These are phyloP conservation scores for Chamaenerion angustifolium DNA, from an alignment of 345 rosid genomes.

Conservation along the genomic window DNA sequence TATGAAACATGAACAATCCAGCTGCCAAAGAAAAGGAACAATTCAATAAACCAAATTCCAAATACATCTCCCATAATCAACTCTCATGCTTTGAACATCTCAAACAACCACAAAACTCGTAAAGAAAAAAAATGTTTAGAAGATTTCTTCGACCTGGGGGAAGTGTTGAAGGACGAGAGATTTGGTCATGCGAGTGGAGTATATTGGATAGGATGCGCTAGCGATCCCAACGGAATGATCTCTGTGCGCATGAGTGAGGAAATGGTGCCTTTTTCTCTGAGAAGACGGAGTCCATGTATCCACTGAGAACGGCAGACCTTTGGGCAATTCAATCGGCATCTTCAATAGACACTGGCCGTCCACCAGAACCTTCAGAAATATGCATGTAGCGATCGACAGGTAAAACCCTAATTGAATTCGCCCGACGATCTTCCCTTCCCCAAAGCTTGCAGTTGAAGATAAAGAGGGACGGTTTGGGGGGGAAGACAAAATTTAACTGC, in stretches of 20 bases:
- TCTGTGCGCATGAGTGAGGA: constrained; percentile 73
- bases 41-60: background rate
- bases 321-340: constrained; percentile 75
- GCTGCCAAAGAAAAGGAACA: constrained; percentile 15
- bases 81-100: background rate
- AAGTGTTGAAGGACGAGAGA: constrained; percentile 39
- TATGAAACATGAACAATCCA: constrained; percentile 46
- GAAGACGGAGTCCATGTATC: constrained; percentile 56
- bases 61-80: background rate
- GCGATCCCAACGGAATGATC: constrained; percentile 62
- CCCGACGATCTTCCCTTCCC: background rate
- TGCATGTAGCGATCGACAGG: background rate
- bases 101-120: background rate
- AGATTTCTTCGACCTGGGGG: constrained; percentile 30
- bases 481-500: no score
- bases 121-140: background rate
- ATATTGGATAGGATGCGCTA: constrained; percentile 40
- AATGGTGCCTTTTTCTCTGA: constrained; percentile 52
- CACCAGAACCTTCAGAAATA: background rate
- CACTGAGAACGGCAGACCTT: constrained; percentile 74
- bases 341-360: background rate
- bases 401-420: no score
- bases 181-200: constrained; percentile 52
- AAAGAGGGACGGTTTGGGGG: background rate
- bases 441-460: constrained; percentile 9